Base-by-base conservation (phyloP, 805 yeast genomes). In the Sugiyamaella marilandica region DNA sequence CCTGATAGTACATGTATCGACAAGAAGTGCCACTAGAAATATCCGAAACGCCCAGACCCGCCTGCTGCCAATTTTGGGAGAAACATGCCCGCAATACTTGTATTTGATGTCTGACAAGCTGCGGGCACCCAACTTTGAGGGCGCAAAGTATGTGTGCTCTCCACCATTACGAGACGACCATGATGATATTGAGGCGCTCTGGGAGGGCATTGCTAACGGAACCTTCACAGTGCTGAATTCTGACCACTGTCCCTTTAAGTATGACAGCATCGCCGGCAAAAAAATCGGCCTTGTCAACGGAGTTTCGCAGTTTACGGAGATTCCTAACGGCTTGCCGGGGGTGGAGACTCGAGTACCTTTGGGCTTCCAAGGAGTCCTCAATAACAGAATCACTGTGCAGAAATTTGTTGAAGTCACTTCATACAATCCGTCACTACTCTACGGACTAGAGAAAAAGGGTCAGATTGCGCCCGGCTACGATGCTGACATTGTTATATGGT, bases 251-350 rank as follows among this genome's bases (percentile, higher is more conserved):
- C 77, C 80, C 9, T 70, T 75, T 11, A 66, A 65, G 46, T 74
- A 73, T 52, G 73, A 74, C 51, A 67, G 72, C 50, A 67, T 66
- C 8, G 54, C 65, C 8, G 80, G 80, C 21, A 76, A 76, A 59
- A 73, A 73, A 54, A 53, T 64, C 5, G 81, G 77, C 7, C 52
- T 75, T 5, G 59, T 67, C 2, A 65, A 73, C 51, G 74, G 76
- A 1, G 52, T 67, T 5, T 74, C 76, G 7, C 70, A 71, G 53
- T 76, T 73, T 61, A 70, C 69, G 53, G 65, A 70, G 33, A 70
- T 76, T 45, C 81, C 81, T 5, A 76, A 76, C 55, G 81, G 80
- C 1, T 55, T 76, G 45, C 77, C 80, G 2, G 80, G 81, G 5
- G 70, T 76, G 21, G 79, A 77, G 57, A 74, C 79, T 1, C 61